A percentile compares a stretch with the other conserved stretches of the same genome.
These are phyloP conservation scores for Pseudopyricularia cyperi DNA, from an alignment of 2,329 filamentous ascomycete genomes.

Conservation along the genomic window DNA sequence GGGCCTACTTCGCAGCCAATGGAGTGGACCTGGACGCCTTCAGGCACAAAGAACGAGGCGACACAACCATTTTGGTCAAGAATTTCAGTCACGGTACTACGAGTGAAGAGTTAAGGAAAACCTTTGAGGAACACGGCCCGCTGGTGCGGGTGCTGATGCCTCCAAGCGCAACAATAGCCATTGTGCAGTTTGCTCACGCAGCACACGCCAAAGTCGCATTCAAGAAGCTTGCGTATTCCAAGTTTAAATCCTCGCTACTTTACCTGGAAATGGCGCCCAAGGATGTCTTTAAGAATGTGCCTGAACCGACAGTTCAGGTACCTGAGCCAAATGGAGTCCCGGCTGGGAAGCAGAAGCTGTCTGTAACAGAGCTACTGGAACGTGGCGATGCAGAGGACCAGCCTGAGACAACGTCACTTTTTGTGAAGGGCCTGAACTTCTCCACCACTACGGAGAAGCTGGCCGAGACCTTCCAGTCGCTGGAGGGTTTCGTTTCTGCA, in stretches of 20 bases:
- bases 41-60: slow-evolving; percentile 71
- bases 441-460: slow-evolving; percentile 67
- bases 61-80: slow-evolving; percentile 81
- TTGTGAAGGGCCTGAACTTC: slow-evolving; percentile 91
- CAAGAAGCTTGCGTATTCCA: slow-evolving; percentile 72
- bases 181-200: slow-evolving; percentile 73
- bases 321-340: too few relatives aligned
- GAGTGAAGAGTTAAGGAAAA: slow-evolving; percentile 60
- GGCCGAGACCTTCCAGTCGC: slow-evolving; percentile 61
- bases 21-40: slow-evolving; percentile 90
- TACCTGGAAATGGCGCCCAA: slow-evolving; percentile 91
- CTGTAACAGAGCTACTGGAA: slow-evolving; percentile 55
- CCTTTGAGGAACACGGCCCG: slow-evolving; percentile 79
- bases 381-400: slow-evolving; percentile 37
- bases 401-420: slow-evolving; percentile 65
- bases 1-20: slow-evolving; percentile 75
- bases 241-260: slow-evolving; percentile 79
- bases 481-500: slow-evolving; percentile 82
- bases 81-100: slow-evolving; percentile 83
- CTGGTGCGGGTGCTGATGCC: slow-evolving; percentile 80
- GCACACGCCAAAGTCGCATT: slow-evolving; percentile 76
- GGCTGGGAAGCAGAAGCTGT: slow-evolving; percentile 39
- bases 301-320: slow-evolving; percentile 3
- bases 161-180: slow-evolving; percentile 82
- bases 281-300: slow-evolving; percentile 49